These are phyloP conservation scores for Syzygium aqueum DNA, from an alignment of 345 rosid species.

Conservation along the genomic window DNA sequence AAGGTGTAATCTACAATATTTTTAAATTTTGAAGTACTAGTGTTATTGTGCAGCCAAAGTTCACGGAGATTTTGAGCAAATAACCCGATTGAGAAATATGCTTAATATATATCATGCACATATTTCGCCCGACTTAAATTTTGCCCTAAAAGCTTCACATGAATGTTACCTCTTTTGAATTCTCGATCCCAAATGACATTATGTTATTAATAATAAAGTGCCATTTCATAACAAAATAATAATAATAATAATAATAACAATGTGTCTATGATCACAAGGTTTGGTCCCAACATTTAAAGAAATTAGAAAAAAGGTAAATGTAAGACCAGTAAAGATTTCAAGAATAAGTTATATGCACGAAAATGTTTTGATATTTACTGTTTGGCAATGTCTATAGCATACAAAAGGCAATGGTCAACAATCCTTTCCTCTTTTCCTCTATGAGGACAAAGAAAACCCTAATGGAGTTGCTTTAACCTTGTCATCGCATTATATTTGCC, in stretches of 20 bases:
- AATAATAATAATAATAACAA: not conserved
- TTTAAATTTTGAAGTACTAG: not conserved
- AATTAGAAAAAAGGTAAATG: not conserved
- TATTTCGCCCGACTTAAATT: not conserved
- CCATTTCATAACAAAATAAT: not conserved
- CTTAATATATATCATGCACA: not conserved
- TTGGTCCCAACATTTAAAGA: not conserved
- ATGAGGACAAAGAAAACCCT: not conserved
- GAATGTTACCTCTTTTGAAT: not conserved
- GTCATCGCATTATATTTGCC: not conserved
- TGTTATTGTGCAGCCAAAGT: not conserved
- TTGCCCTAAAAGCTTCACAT: not conserved
- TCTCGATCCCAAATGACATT: not conserved
- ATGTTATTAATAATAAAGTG: not conserved
- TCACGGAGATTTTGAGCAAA: not conserved
- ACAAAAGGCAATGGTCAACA: not conserved
- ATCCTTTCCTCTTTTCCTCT: not conserved
- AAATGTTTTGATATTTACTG: not conserved
- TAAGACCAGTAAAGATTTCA: not conserved
- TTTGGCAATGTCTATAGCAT: not conserved
- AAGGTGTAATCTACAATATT: not conserved
- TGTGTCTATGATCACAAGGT: not conserved
- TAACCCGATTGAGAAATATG: not conserved
- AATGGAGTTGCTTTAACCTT: not conserved
- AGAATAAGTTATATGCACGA: not conserved